These are phyloP conservation scores for Trichophyton verrucosum DNA, from an alignment of 2,329 filamentous ascomycete species.

Conservation along the genomic window DNA sequence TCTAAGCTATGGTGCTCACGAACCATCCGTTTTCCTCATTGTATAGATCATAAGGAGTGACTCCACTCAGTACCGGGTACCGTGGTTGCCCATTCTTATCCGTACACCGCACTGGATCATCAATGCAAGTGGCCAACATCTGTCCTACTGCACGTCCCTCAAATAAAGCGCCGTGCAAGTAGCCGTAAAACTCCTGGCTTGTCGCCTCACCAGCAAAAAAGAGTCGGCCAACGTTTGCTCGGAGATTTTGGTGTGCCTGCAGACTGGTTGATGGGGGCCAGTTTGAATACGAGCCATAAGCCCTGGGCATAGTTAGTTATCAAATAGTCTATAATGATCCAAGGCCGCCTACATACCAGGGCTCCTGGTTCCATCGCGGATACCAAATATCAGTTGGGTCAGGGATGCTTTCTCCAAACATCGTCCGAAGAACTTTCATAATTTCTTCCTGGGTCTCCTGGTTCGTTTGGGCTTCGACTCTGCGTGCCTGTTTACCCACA, in stretches of 20 bases:
- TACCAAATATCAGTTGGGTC: slow-evolving; percentile 51
- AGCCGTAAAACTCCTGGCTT: slow-evolving; percentile 52
- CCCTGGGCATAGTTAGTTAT: background rate
- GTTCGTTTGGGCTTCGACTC: slow-evolving; percentile 48
- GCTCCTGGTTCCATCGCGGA: slow-evolving; percentile 43
- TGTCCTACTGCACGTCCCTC: slow-evolving; percentile 43
- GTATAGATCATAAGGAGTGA: slow-evolving; percentile 2
- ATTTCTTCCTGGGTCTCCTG: slow-evolving; percentile 46
- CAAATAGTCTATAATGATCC: background rate
- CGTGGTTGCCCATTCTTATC: slow-evolving; percentile 3
- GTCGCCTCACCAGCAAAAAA: slow-evolving; percentile 56
- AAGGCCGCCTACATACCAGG: slow-evolving; percentile 25
- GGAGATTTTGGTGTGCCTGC: slow-evolving; percentile 54
- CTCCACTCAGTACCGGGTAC: background rate
- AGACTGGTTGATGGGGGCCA: slow-evolving; percentile 54
- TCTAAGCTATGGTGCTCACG: background rate
- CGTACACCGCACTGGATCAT: background rate
- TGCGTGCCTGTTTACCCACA: slow-evolving; percentile 43
- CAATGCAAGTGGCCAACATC: background rate
- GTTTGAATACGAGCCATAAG: slow-evolving; percentile 53
- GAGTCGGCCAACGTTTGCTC: slow-evolving; percentile 49
- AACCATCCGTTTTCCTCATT: slow-evolving; percentile 1
- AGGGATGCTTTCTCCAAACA: slow-evolving; percentile 50
- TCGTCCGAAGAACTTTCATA: slow-evolving; percentile 45
- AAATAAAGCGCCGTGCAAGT: slow-evolving; percentile 50